Evolutionary conservation across 163 green algal species (phyloP), one percentile per base, ranked within the genome.

Genomic region (Scenedesmus sp.): DNA sequence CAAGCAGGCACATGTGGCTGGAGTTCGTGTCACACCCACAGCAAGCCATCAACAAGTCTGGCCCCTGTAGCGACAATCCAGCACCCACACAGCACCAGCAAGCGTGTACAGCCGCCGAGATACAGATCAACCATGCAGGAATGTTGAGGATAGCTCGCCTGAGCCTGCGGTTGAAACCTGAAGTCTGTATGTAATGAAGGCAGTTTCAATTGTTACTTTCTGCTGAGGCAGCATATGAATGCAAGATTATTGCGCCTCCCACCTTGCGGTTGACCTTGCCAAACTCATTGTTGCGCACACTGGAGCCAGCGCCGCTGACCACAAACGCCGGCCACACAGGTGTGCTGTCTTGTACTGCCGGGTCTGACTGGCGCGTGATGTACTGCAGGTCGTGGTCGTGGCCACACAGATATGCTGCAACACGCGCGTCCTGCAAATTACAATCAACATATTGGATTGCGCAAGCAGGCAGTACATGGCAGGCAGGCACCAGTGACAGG

Each of bases 341-440:
- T 2, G 60, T 26, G 46, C 82, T 79, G 9, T 67, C 77, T 16
- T 52, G 0, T 12, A 52, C 20, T 15, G 1, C 54, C 9, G 73
- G n/a, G 34, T 86, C 54, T n/a, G 90, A 76, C 64, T 86, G 82
- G 56, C 79, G 60, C 52, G 59, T 81, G 52, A 97, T 90, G 85
- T 96, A 92, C 92, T 98, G 94, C 88, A 98, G 94, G 87, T 96
- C 95, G 88, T 98, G 96, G 57, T 98, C 96, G 88, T 98, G 96
- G 3, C 96, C 96, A 54, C 88, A 91, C 23, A 97, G 88, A 91
- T 97, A 98, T 1, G 91, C 90, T 18, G 91, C 87, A 66, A 94
- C 87, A 73, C 56, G 5, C 3, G 84, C 84, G 64, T 59, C 34
- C 84, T 88, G 84, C 59, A 56, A 46, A 46, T 46, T 0, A 46